These are phyloP conservation scores for Cryptosporidium sp. DNA, from an alignment of 169 alveolate genomes.

Conservation along the genomic window DNA sequence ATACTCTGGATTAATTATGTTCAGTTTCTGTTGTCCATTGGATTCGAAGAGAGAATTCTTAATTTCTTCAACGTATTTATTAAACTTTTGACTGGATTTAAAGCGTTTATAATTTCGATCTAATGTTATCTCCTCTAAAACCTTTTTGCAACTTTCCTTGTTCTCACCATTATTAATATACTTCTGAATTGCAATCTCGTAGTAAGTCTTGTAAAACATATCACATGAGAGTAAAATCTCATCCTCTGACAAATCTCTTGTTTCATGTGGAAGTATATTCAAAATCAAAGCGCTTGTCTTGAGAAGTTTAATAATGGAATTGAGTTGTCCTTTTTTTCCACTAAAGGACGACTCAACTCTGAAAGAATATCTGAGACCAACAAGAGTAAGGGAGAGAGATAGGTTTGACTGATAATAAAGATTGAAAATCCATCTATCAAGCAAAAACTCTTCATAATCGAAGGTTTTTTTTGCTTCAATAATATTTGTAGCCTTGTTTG, in stretches of 20 bases:
- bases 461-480: constrained; percentile 20
- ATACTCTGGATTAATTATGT: constrained; percentile 7
- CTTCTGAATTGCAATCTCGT: constrained; percentile 21
- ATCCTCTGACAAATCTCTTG: constrained; percentile 48
- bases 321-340: constrained; percentile 28
- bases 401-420: constrained; percentile 24
- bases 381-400: constrained; percentile 24
- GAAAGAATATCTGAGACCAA: constrained; percentile 54
- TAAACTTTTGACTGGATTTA: background rate
- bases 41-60: background rate
- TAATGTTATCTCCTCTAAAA: background rate
- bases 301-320: background rate
- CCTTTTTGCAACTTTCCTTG: background rate
- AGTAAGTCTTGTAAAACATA: constrained; percentile 20
- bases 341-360: constrained; percentile 49
- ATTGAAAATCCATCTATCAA: constrained; percentile 58
- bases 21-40: constrained; percentile 43
- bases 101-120: background rate
- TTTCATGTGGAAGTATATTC: background rate
- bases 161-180: background rate
- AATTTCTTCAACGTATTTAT: background rate
- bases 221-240: constrained; percentile 4
- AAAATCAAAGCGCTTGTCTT: constrained; percentile 10
- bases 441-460: constrained; percentile 52
- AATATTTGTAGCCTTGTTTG: constrained; percentile 1